Base-by-base conservation (phyloP, 768 basidiomycete genomes). In the Porpolomopsis calyptriformis region DNA sequence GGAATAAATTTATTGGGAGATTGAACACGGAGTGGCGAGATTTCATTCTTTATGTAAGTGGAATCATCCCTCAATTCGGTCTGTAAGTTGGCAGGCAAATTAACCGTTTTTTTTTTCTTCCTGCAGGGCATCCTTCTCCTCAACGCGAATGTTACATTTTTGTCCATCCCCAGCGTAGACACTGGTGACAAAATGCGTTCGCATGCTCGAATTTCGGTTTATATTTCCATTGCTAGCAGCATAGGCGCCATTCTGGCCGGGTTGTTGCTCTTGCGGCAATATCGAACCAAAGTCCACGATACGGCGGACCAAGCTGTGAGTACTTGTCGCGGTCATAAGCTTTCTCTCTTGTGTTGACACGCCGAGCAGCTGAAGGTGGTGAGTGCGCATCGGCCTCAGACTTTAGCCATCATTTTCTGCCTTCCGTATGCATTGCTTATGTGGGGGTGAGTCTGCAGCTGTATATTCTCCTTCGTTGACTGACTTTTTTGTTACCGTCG, bases 101-200 rank as follows among this genome's bases (percentile, higher is more conserved):
- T n/a, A n/a, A n/a, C n/a, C 37, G 14, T 11, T 40, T 4, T 18
- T 14, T 23, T 26, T 14, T 26, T 31, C 38, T 18, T 38, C 18
- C 40, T 43, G 23, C 45, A 76, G 75, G 66, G 70, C 0, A 68
- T 72, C 1, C 70, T 77, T 1, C 60, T 78, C 1, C 54, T 77
- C 22, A 68, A 65, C 18, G 70, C 69, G 9, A 73, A 76, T 38
- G 66, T 78, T 3, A 68, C 64, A 0, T 72, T 76, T 49, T 60
- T 78, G 9, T 66, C 72, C 0, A 71, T 77, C 27, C 62, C 67
- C 24, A 63, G 66, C 18, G 65, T 70, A 11, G 68, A 52, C 35
- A 50, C 51, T 18, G 22, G 53, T 4, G 49, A 29, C 25, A 46
- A 16, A 2, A 27, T 24, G 23, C 53, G 63, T 11, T 57, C 54